phyloP scores from a whole-genome alignment of 768 basidiomycete genomes.

The Cystofilobasidium capitatum region DNA sequence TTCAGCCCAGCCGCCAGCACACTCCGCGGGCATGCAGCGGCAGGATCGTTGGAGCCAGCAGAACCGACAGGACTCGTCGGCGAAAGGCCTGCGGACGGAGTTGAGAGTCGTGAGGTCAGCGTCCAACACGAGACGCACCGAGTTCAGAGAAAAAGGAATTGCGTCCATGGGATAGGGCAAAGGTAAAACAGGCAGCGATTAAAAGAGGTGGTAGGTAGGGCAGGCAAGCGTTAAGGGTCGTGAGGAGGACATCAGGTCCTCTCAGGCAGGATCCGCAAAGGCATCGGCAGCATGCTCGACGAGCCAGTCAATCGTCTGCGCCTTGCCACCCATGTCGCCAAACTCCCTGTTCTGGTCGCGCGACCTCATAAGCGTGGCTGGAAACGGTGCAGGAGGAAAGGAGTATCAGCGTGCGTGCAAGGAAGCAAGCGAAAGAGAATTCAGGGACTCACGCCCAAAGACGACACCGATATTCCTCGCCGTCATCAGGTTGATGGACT shows the following conservation, averaged over 20 bases:
- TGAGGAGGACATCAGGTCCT: background rate
- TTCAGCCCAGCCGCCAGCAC: too few relatives aligned
- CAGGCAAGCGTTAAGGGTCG: background rate
- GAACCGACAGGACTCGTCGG: too few relatives aligned
- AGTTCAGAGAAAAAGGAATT: too few relatives aligned
- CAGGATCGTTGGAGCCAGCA: too few relatives aligned
- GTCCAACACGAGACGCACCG: too few relatives aligned
- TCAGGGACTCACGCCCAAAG: conserved; percentile 74
- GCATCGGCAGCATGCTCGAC: conserved; percentile 54
- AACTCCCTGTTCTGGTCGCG: conserved; percentile 78
- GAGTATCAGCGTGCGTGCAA: conserved; percentile 4
- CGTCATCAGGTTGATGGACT: conserved; percentile 79
- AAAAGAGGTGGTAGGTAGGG: too few relatives aligned
- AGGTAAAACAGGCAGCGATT: too few relatives aligned
- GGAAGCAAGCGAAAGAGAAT: conserved; percentile 17
- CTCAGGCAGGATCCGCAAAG: conserved; percentile 9
- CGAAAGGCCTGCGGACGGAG: too few relatives aligned
- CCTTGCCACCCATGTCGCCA: conserved; percentile 83
- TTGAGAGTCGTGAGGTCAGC: too few relatives aligned
- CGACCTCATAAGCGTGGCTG: conserved; percentile 90
- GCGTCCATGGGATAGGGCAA: too few relatives aligned
- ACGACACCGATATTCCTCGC: conserved; percentile 92
- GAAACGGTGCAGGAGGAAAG: background rate
- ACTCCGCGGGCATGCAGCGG: too few relatives aligned
- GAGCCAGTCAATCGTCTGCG: conserved; percentile 85